Evolutionary conservation across 768 basidiomycete species (phyloP).

Genomic region (Mrakia gelida): DNA sequence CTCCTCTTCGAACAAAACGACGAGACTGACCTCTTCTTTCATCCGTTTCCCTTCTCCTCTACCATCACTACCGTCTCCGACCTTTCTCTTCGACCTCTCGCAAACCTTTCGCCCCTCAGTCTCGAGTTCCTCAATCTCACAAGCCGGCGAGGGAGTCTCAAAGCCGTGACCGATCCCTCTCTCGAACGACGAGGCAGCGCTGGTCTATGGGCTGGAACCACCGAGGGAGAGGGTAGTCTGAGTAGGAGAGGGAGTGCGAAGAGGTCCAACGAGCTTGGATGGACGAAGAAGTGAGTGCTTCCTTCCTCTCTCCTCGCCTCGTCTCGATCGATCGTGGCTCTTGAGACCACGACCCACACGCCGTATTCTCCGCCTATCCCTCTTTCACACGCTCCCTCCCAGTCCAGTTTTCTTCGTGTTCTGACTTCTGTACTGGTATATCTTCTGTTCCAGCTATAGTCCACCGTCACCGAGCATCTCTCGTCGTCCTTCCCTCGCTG

Average conservation of each 20-base stretch:
- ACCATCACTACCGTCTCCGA: neutral
- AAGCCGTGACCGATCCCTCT: neutral
- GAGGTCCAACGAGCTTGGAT: neutral
- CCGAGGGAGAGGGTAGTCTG: neutral
- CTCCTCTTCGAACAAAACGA: neutral
- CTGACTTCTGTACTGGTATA: neutral
- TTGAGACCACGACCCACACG: too few species aligned
- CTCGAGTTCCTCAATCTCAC: neutral
- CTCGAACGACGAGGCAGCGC: neutral
- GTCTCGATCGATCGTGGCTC: neutral
- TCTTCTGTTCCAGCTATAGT: neutral
- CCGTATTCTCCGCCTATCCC: neutral
- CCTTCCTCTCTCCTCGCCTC: neutral
- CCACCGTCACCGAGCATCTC: slow-evolving; percentile 13
- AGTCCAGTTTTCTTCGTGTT: neutral
- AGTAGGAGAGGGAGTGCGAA: neutral
- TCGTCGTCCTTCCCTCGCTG: slow-evolving; percentile 23
- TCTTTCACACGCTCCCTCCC: neutral
- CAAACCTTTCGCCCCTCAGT: neutral
- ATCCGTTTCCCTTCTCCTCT: neutral
- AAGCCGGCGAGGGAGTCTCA: neutral
- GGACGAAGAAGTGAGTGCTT: neutral
- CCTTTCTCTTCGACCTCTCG: neutral
- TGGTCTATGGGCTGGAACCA: neutral
- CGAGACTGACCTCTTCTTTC: neutral